A percentile compares a stretch with the other conserved stretches of the same genome.
Conservation (phyloP, 2,329 filamentous ascomycete genomes). For the Cordyceps javanica region DNA sequence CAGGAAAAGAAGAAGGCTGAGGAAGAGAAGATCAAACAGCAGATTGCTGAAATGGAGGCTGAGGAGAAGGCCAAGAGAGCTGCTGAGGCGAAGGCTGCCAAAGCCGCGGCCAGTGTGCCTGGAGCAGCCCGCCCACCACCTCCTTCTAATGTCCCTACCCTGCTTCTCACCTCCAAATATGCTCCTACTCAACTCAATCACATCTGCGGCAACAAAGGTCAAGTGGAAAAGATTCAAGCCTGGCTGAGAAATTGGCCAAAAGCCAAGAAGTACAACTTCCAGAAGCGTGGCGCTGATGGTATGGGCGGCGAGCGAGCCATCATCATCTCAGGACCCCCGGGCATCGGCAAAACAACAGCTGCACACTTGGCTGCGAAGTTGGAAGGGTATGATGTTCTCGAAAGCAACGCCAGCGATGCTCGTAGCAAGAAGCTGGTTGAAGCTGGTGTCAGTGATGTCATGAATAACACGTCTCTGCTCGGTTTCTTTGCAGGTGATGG, state of each 20-base stretch:
- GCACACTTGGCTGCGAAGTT: conserved; percentile 90
- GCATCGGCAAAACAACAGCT: conserved; percentile 95
- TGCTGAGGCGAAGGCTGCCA: conserved; percentile 46
- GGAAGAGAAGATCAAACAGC: conserved; percentile 71
- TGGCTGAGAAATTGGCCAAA: conserved; percentile 84
- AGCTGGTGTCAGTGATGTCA: conserved; percentile 75
- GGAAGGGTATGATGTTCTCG: conserved; percentile 87
- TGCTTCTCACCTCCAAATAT: conserved; percentile 93
- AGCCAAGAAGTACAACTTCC: conserved; percentile 73
- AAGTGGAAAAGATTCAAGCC: conserved; percentile 80
- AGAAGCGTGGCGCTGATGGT: conserved; percentile 76
- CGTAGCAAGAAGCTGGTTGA: conserved; percentile 96
- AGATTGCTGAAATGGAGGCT: conserved; percentile 78
- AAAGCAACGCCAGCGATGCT: conserved; percentile 93
- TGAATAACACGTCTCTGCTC: conserved; percentile 87
- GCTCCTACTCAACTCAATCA: conserved; percentile 78
- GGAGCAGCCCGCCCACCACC: conserved; percentile 17
- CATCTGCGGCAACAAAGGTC: conserved; percentile 90
- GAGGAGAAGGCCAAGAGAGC: conserved; percentile 60
- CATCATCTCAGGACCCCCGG: conserved; percentile 90
- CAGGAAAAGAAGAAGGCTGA: conserved; percentile 81
- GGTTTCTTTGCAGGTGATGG: conserved; percentile 86
- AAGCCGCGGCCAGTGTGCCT: conserved; percentile 30
- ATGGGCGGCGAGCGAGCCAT: conserved; percentile 80
- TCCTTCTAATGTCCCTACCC: conserved; percentile 41